Evolutionary conservation across 495 filamentous ascomycete genomes (phyloP), one percentile per base, ranked within the genome.

Genomic region (Xylaria venustula): DNA sequence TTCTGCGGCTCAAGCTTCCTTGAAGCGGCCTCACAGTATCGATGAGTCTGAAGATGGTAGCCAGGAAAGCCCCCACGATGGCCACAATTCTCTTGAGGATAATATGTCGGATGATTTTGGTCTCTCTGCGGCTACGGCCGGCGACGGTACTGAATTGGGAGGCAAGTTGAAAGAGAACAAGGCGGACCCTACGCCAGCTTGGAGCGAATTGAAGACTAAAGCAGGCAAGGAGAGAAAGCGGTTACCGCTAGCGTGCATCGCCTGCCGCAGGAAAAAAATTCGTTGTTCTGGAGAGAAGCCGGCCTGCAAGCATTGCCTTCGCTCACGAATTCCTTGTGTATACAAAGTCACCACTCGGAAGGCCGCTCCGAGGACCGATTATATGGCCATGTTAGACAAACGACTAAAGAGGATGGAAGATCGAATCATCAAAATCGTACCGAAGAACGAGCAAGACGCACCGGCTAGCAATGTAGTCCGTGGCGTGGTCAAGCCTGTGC

Each of bases 331-430:
- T 66, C 93, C 94, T 5, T 98, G 94, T 71, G 92, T 98, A n/a
- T 98, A 98, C 81, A 98, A 98, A 69, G 90, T 96, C 46, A 97
- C 93, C 0, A 92, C 92, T 9, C 81, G 94, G 62, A 98, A 97
- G 72, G 93, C 92, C 2, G 92, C 93, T n/a, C 93, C 94, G 37
- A 83, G 94, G 58, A 97, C 93, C 15, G 94, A 98, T 73, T 98
- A 98, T 73, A 98, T 98, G 94, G 93, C 93, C 15, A 98, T 97
- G 93, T 75, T 98, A 63, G 94, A 98, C 73, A 95, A 96, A 73
- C 80, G 93, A 56, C 72, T 94, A 58, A 93, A 91, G 77, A 79
- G 92, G 53, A 98, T 98, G 94, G 94, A 98, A 74, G 94, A 98
- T 67, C 87, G 93, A 42, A 92, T 98, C 44, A 95, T 97, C 77